Evolutionary conservation across 2,329 filamentous ascomycete species (phyloP).

Genomic region (Alternaria gansuensis): DNA sequence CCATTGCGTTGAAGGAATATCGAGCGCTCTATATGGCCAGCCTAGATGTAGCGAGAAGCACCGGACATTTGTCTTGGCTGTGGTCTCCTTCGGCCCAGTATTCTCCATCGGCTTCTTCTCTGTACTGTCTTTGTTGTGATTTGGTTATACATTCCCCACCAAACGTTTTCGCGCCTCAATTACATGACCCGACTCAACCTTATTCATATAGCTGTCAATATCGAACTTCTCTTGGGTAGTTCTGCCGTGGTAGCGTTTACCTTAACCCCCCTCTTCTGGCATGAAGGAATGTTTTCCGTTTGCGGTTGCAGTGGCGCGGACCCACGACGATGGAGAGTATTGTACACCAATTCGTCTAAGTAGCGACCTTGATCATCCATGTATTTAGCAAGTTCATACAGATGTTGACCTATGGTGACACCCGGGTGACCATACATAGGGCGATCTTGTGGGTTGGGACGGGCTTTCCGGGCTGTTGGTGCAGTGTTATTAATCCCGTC

Average conservation of each 20-base stretch:
- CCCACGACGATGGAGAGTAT: background rate
- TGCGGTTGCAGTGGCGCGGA: too few relatives aligned
- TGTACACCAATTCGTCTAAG: constrained; percentile 1
- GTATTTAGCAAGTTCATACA: constrained; percentile 6
- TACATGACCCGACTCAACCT: background rate
- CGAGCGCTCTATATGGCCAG: background rate
- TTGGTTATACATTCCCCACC: background rate
- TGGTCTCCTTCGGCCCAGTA: background rate
- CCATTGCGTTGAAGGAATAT: too few relatives aligned
- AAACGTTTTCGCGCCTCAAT: background rate
- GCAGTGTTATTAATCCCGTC: background rate
- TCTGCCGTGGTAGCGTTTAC: background rate
- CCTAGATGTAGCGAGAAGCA: background rate
- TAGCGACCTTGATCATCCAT: background rate
- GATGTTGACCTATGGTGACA: constrained; percentile 7
- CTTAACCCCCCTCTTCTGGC: too few relatives aligned
- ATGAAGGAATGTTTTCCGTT: too few relatives aligned
- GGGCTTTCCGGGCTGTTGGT: background rate
- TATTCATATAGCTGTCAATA: background rate
- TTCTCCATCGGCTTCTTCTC: background rate
- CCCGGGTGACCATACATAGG: constrained; percentile 1
- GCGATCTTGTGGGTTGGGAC: background rate
- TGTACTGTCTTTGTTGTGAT: background rate
- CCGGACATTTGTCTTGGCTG: background rate
- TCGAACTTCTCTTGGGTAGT: background rate